Base-by-base conservation (phyloP, 1,284 basidiomycete species). In the Takashimella koratensis region DNA sequence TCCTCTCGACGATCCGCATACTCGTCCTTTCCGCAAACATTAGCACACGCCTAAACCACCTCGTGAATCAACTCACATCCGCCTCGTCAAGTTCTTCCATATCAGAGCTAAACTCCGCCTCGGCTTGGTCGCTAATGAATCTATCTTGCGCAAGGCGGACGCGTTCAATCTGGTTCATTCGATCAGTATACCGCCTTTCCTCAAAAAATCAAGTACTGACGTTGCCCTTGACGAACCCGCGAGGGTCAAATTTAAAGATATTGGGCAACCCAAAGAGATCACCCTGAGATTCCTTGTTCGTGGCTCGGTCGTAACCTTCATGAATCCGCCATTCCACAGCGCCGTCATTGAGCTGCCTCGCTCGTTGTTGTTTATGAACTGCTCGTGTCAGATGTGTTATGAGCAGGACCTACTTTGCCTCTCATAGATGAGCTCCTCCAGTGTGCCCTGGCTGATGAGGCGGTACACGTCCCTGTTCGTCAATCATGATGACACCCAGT, bases 361-460 rank as follows among this genome's bases (percentile, higher is more conserved):
- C 52, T 13, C 65, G 57, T 47, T 69, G 66, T 47, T 72, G 69
- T 52, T 75, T 76, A 43, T 73, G 68, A 21, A 75, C 73, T 74
- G 30, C 1, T n/a, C n/a, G n/a, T n/a, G n/a, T n/a, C n/a, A n/a
- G n/a, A n/a, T n/a, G n/a, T n/a, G n/a, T 16, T 5, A 19, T 2
- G 2, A 11, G 1, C 11, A 16, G 11, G 1, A 60, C 71, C 47
- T 42, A 74, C 74, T 70, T 53, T 79, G 78, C 0, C 78, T 64
- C 44, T 76, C 73, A 42, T 78, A 78, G 52, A 70, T 74, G 13
- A 74, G 57, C 62, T 79, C 76, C 53, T 80, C 79, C 21, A 80
- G 68, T 0, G 80, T 81, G 2, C 79, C 79, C 16, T 75, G 73
- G 6, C 76, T 78, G n/a, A 82, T 75, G 43, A 82, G 66, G 13